Conservation (phyloP, 768 basidiomycete genomes). For the Hygrocybe coccinea region DNA sequence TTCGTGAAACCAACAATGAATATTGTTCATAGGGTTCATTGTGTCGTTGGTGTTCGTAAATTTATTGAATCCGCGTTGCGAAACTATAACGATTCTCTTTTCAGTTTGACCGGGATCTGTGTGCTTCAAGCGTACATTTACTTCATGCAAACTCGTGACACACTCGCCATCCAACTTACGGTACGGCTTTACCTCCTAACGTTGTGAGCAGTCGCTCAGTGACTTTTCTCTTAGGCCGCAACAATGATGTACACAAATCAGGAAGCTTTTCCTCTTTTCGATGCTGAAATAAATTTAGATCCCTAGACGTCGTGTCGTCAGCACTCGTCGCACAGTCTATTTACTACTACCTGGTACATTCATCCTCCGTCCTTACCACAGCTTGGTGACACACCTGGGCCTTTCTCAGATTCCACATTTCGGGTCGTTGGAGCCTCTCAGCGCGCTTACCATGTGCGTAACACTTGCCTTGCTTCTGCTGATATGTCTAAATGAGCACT, state of each 20-base stretch:
- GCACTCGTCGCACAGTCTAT: constrained; percentile 40
- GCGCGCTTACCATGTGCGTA: constrained; percentile 36
- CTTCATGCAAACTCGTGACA: constrained; percentile 31
- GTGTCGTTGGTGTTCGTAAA: not conserved
- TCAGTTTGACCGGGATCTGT: constrained; percentile 37
- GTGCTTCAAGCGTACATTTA: constrained; percentile 40
- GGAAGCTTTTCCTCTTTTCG: not conserved
- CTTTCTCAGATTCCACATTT: constrained; percentile 38
- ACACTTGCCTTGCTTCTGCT: not conserved
- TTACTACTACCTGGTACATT: constrained; percentile 40
- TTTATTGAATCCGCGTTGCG: not conserved
- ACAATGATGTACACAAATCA: constrained; percentile 14
- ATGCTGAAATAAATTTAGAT: constrained; percentile 7
- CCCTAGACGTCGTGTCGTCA: constrained; percentile 38
- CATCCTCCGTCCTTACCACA: not conserved
- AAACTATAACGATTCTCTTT: not conserved
- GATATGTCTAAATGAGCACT: no score
- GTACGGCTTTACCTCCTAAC: constrained; percentile 22
- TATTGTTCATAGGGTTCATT: not conserved
- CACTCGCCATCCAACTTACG: constrained; percentile 23
- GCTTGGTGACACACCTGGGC: not conserved
- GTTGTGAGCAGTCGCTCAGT: not conserved
- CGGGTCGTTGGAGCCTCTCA: constrained; percentile 36
- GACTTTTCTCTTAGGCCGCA: constrained; percentile 8
- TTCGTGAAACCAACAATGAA: not conserved